Conservation (phyloP, 345 rosid genomes). For the Streptanthus diversifolius region DNA sequence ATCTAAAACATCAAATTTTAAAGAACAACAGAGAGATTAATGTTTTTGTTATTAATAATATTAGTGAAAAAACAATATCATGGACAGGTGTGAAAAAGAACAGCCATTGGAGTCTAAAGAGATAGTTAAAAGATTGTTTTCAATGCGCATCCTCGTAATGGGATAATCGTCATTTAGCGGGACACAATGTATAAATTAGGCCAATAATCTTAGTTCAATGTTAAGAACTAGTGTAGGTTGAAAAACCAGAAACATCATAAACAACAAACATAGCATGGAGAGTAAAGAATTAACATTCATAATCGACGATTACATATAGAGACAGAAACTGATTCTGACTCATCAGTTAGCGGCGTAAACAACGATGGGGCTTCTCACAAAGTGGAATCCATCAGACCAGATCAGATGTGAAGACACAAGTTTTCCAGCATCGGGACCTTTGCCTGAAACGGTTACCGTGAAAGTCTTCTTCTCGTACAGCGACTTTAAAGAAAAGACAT, state of each 20-base stretch:
- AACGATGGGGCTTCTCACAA: conserved; percentile 40
- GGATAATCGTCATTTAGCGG: too few relatives aligned
- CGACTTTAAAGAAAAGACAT: conserved; percentile 34
- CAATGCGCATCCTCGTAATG: too few relatives aligned
- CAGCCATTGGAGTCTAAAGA: too few relatives aligned
- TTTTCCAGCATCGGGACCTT: not conserved
- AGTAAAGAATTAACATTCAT: not conserved
- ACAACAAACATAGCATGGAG: not conserved
- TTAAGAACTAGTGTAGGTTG: not conserved
- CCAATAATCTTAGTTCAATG: not conserved
- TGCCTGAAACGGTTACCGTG: conserved; percentile 32
- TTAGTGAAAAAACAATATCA: too few relatives aligned
- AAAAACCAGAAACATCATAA: conserved; percentile 2
- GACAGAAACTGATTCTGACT: not conserved
- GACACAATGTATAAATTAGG: not conserved
- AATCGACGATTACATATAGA: not conserved
- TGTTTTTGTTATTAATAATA: too few relatives aligned
- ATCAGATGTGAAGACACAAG: conserved; percentile 29
- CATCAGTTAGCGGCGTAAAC: conserved; percentile 3
- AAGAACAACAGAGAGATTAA: too few relatives aligned
- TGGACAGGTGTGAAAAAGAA: too few relatives aligned
- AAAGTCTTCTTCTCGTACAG: conserved; percentile 45
- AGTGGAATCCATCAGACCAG: conserved; percentile 42
- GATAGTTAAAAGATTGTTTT: too few relatives aligned
- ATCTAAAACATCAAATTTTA: too few relatives aligned